Percentiles rank a stretch among this genome's conserved stretches.
These are phyloP conservation scores for Phytophthora pluvialis DNA, from an alignment of 352 stramenopile genomes.

Conservation along the genomic window DNA sequence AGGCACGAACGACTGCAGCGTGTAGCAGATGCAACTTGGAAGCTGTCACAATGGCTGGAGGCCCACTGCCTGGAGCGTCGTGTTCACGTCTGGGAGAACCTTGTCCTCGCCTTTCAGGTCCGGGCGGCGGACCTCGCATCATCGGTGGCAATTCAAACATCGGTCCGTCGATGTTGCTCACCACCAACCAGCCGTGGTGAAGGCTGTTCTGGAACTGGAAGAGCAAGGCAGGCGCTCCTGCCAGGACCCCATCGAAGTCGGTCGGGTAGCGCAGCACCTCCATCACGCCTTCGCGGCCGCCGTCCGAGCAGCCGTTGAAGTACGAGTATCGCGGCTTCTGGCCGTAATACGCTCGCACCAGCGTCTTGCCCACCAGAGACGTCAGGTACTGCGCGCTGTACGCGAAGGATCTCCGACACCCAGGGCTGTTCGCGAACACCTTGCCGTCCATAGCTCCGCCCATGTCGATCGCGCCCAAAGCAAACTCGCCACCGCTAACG, in stretches of 20 bases:
- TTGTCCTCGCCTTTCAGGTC: conserved; percentile 3
- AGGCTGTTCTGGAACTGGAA: conserved; percentile 49
- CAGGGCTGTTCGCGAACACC: conserved; percentile 32
- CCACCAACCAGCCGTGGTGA: conserved; percentile 42
- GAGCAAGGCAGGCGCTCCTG: conserved; percentile 43
- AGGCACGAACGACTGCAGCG: conserved; percentile 33
- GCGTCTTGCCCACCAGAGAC: conserved; percentile 40
- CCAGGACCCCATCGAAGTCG: conserved; percentile 47
- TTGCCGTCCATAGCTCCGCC: conserved; percentile 37
- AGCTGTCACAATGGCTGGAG: conserved; percentile 27
- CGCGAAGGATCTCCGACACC: conserved; percentile 36
- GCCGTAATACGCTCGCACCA: conserved; percentile 46
- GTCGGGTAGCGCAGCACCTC: conserved; percentile 43
- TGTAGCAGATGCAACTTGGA: conserved; percentile 38
- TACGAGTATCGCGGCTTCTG: conserved; percentile 42
- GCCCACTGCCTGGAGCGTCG: not conserved
- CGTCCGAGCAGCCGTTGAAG: conserved; percentile 51
- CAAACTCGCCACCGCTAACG: conserved; percentile 37
- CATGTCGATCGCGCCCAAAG: conserved; percentile 43
- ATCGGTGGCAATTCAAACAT: conserved; percentile 30
- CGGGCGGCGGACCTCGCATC: conserved; percentile 16
- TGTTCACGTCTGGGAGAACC: conserved; percentile 9
- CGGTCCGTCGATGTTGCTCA: conserved; percentile 37
- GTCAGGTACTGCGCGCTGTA: conserved; percentile 46
- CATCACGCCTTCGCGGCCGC: conserved; percentile 48